Evolutionary conservation across 441 rosid species (phyloP).

Genomic region (Aquilaria agallochum): DNA sequence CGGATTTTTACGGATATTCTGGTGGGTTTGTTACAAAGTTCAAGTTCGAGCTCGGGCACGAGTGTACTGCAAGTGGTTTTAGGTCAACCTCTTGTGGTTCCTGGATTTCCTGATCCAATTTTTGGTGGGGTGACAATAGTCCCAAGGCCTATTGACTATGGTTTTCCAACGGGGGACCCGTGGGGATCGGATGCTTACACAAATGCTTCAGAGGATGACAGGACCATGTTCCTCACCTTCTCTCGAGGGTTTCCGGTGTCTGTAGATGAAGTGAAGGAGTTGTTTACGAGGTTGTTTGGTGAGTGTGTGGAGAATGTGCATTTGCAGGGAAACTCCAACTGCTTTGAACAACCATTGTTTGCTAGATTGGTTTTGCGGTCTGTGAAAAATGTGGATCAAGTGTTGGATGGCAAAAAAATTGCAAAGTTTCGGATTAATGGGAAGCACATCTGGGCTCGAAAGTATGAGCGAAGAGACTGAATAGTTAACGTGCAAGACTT

Average conservation of each 20-base stretch:
- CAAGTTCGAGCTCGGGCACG: neutral
- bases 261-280: slow-evolving; percentile 32
- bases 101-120: slow-evolving; percentile 59
- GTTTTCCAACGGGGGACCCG: slow-evolving; percentile 21
- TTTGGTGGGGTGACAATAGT: slow-evolving; percentile 41
- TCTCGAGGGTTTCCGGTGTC: slow-evolving; percentile 66
- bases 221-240: slow-evolving; percentile 69
- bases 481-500: neutral
- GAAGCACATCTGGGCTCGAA: slow-evolving; percentile 73
- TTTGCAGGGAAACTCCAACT: slow-evolving; percentile 29
- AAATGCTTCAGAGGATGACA: slow-evolving; percentile 40
- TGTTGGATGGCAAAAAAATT: slow-evolving; percentile 34
- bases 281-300: slow-evolving; percentile 35
- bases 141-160: slow-evolving; percentile 14
- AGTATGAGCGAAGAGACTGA: slow-evolving; percentile 47
- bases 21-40: slow-evolving; percentile 15
- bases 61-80: neutral
- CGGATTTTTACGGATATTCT: slow-evolving; percentile 49
- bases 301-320: slow-evolving; percentile 35
- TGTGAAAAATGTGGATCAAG: slow-evolving; percentile 39
- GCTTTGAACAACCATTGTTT: slow-evolving; percentile 36
- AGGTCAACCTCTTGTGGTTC: slow-evolving; percentile 28
- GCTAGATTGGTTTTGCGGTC: slow-evolving; percentile 37
- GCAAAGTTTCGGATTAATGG: slow-evolving; percentile 48
- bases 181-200: slow-evolving; percentile 53